Evolutionary conservation across 2,329 filamentous ascomycete genomes (phyloP), one percentile per base, ranked within the genome.

Genomic region (Colletotrichum graminicola): DNA sequence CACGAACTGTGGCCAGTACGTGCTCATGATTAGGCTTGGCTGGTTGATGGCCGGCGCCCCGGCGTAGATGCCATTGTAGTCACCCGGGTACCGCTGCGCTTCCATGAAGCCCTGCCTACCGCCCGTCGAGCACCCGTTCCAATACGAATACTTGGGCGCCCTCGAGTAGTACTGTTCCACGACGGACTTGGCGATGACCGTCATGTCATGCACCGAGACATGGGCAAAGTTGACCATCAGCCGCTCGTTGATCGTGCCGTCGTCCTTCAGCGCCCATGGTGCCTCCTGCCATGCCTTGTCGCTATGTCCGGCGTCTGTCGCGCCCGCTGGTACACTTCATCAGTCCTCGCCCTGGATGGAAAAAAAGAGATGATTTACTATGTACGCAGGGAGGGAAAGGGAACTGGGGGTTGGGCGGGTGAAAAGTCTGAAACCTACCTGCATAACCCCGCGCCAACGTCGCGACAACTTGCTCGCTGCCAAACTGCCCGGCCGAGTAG

Each of bases 21-120:
- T 72, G 60, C 67, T 71, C 26, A 73, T 45, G 55, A 67, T 61
- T 23, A 73, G 39, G 34, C 62, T 71, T 5, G 71, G 62, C 43
- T 73, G 71, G 60, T 81, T 77, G 7, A 84, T 71, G 16, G 85
- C 87, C 5, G 84, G 83, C 3, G 79, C 79, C 0, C 81, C 83
- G 0, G 86, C 86, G 0, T 88, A 75, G 21, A 89, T 84, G 2
- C 88, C 88, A 59, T 89, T 84, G 63, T 88, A 89, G 51, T 87
- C 84, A 1, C 84, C 80, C 0, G 88, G 87, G 72, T 85, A 88
- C 21, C 82, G 76, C 74, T 89, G 85, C 0, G 86, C 84, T 32
- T 86, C 80, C 73, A 86, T 85, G 39, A 88, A 77, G 21, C 87
- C 88, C 76, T 90, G 87, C 2, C 88, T 80, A 1, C 89, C 88